Conservation (phyloP, 306 rosid genomes). For the Prunus padus region DNA sequence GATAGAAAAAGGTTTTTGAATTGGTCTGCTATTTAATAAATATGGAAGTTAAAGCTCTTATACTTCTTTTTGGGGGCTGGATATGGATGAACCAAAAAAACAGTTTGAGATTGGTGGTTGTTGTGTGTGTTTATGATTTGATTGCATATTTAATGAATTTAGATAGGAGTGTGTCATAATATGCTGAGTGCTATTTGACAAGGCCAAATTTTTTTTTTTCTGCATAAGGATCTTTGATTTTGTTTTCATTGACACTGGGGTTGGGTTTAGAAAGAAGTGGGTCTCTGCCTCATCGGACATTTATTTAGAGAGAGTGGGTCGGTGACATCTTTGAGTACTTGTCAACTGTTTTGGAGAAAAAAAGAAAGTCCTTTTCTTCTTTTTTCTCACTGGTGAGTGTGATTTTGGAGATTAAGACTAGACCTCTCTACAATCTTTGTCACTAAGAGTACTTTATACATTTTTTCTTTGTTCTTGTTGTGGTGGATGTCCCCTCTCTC, state of each 20-base stretch:
- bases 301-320: not conserved
- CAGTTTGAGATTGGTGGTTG: not conserved
- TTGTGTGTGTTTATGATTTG: not conserved
- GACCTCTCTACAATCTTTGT: not conserved
- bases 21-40: not conserved
- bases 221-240: not conserved
- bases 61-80: not conserved
- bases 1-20: not conserved
- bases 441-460: not conserved
- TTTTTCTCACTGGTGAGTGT: not conserved
- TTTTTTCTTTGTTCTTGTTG: not conserved
- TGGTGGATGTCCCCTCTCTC: not conserved
- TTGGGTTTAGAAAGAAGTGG: not conserved
- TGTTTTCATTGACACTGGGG: not conserved
- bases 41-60: not conserved
- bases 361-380: not conserved
- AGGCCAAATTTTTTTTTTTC: not conserved
- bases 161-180: not conserved
- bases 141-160: not conserved
- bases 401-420: conserved; percentile 4
- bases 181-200: conserved; percentile 6
- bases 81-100: conserved; percentile 9
- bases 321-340: not conserved
- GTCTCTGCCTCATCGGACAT: conserved; percentile 11
- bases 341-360: not conserved